These are phyloP conservation scores for Populus trichocarpa DNA, from an alignment of 441 rosid genomes.

Conservation along the genomic window DNA sequence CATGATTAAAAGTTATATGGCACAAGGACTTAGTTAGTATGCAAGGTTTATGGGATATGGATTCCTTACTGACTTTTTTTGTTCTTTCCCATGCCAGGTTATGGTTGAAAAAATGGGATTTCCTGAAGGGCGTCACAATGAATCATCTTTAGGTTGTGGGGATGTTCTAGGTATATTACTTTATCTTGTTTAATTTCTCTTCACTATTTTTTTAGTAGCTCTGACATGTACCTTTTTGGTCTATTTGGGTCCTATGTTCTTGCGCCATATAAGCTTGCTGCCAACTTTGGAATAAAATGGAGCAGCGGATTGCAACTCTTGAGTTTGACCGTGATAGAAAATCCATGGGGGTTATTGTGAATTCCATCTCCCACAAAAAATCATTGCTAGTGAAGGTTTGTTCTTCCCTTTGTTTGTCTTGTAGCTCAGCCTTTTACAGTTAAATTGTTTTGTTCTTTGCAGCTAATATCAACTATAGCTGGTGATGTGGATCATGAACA, in stretches of 20 bases:
- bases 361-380: constrained; percentile 63
- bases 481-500: neutral
- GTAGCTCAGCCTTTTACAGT: neutral
- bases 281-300: constrained; percentile 61
- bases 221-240: neutral
- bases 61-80: neutral
- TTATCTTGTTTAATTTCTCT: neutral
- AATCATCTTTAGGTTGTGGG: constrained; percentile 31
- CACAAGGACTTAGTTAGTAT: neutral
- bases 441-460: neutral
- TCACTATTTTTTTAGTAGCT: constrained; percentile 10
- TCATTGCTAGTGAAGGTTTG: constrained; percentile 81
- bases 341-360: constrained; percentile 96
- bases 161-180: constrained; percentile 49
- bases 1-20: neutral
- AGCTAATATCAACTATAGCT: neutral
- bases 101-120: constrained; percentile 92
- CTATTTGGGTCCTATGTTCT: neutral
- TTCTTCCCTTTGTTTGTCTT: constrained; percentile 6
- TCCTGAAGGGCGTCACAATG: constrained; percentile 41
- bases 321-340: constrained; percentile 94
- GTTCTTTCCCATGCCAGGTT: constrained; percentile 40
- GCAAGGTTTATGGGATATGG: constrained; percentile 3
- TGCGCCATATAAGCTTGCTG: constrained; percentile 54
- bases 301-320: constrained; percentile 78